Evolutionary conservation across 495 filamentous ascomycete genomes (phyloP), one percentile per base, ranked within the genome.

Genomic region (Hypoxylon lenormandii): DNA sequence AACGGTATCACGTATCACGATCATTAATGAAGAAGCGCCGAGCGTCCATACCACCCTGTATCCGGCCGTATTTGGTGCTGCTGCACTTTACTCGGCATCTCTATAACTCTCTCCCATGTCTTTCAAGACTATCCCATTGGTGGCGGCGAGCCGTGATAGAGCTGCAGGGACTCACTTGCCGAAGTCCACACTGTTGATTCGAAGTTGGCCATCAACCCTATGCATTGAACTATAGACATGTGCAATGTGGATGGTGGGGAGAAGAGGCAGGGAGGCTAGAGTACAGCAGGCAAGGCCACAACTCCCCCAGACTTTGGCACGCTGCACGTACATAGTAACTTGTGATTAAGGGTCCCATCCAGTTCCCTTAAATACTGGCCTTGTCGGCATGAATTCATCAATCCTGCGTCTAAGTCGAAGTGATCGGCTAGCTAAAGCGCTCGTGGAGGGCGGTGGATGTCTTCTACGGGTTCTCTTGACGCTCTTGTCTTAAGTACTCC

Each of bases 221-320:
- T n/a, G n/a, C n/a, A n/a, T n/a, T n/a, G n/a, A n/a, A 49, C 37
- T 40, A 19, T 46, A n/a, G 5, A 21, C 45, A 18, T 46, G 36
- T 21, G 49, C 13, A 8, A 33, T 33, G 36, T 16, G 38, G 38
- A 56, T 61, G 64, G 45, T 55, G 10, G 5, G 30, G 30, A 33
- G 26, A 3, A 28, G 30, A 69, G 56, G 56, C 55, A 38, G 53
- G n/a, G 40, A 49, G 43, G n/a, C 59, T 63, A 63, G 54, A 55
- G 47, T 54, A 40, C n/a, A 45, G 42, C 7, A 45, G 42, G 42
- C 37, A 55, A 53, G 59, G 42, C 47, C 50, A 50, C 18, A 37
- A 16, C 47, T 58, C 61, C 61, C 66, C 61, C 66, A 60, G 66
- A 69, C 43, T 69, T 58, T 38, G 50, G 66, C 48, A 49, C 36